Base-by-base conservation (phyloP, 176 grass and related monocot species). In the Hyparrhenia diplandra region DNA sequence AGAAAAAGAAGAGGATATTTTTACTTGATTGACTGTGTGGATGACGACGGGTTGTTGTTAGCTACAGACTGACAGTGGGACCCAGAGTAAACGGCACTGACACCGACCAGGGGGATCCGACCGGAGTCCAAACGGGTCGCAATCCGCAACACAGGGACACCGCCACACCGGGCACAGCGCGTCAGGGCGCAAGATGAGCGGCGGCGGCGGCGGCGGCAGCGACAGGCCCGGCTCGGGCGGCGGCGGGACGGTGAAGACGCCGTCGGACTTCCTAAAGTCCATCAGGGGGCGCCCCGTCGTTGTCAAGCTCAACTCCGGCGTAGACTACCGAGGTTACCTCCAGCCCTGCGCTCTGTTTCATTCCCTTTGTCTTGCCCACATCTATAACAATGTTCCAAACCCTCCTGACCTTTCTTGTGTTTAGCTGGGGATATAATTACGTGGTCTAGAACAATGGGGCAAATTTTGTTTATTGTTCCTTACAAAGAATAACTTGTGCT, bases 241-340 rank as follows among this genome's bases (percentile, higher is more conserved):
- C 46, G 87, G 85, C 3, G 85, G 94, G 2, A 29, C 88, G 45
- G 90, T 93, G 62, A 98, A 93, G 92, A 98, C 92, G 43, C 96
- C 90, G 5, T 89, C 96, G 11, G 92, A 98, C 82, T 98, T 95
- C 76, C 96, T 98, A 83, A 98, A 98, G 86, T 98, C 90, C 13
- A 98, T 98, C 76, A 76, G 90, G 79, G n/a, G 96, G 96, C 32
- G 88, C 20, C 92, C 96, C 58, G 96, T 98, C 75, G 89, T 95
- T 10, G 89, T 95, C 58, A 95, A 95, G 89, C 93, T 95, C 84
- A 95, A 95, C 78, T 95, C 89, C 8, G 87, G 89, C 55, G 89
- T 95, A 66, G 93, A 92, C 55, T 88, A 88, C 74, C 63, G 90
- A 88, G 93, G 90, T 92, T 63, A 58, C 5, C 29, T 43, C 43